These are phyloP conservation scores for Phytophthora meadii DNA, from an alignment of 352 stramenopile species.

Conservation along the genomic window DNA sequence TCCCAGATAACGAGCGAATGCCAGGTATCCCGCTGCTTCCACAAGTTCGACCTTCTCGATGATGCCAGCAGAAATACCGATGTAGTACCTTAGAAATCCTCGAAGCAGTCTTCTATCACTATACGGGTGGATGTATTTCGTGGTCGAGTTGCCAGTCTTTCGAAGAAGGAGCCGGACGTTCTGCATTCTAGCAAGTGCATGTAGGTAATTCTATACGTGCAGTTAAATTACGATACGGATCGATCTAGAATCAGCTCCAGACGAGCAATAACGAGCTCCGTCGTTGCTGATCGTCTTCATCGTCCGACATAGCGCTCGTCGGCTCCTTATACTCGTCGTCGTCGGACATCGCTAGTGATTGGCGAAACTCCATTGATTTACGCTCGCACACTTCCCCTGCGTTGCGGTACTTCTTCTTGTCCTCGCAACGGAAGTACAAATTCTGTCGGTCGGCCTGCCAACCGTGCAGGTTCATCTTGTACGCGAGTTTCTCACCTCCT, in stretches of 20 bases:
- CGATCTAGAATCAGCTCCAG: constrained; percentile 18
- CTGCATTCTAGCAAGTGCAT: too few relatives aligned
- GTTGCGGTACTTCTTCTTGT: constrained; percentile 33
- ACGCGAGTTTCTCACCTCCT: constrained; percentile 28
- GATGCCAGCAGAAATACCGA: too few relatives aligned
- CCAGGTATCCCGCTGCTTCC: constrained; percentile 3
- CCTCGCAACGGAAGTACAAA: constrained; percentile 34
- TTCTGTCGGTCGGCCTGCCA: constrained; percentile 52
- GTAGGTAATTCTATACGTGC: constrained; percentile 17
- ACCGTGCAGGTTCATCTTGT: constrained; percentile 48
- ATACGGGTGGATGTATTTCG: too few relatives aligned
- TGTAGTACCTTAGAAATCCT: too few relatives aligned
- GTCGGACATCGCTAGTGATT: constrained; percentile 22
- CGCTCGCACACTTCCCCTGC: constrained; percentile 10
- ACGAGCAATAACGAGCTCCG: constrained; percentile 26
- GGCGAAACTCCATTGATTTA: constrained; percentile 32
- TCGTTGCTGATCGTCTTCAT: constrained; percentile 20
- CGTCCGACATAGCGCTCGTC: constrained; percentile 11
- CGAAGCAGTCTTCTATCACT: too few relatives aligned
- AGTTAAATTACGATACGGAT: constrained; percentile 18
- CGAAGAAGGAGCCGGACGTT: background rate
- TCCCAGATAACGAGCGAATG: constrained; percentile 18
- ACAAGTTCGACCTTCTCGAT: too few relatives aligned
- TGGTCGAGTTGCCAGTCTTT: too few relatives aligned
- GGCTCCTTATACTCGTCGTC: constrained; percentile 24